phyloP scores from a whole-genome alignment of 768 basidiomycete species.

The Suillus brevipes region DNA sequence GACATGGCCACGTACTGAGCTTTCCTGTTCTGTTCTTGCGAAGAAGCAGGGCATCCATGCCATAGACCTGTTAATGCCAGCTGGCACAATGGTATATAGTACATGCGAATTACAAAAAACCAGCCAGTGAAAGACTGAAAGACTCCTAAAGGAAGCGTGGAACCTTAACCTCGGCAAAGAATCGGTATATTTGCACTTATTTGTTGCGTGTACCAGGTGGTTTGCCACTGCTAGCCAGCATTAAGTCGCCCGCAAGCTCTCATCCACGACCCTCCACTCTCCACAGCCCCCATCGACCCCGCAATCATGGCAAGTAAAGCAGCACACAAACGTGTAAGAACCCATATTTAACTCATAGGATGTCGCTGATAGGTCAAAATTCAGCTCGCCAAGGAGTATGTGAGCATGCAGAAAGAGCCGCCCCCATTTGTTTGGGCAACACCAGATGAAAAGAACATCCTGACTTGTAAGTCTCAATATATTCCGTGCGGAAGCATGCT shows the following conservation, averaged over 20 bases:
- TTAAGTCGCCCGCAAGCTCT: conserved; percentile 4
- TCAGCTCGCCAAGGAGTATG: conserved; percentile 85
- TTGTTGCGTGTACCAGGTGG: neutral
- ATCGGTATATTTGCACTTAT: neutral
- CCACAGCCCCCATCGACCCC: conserved; percentile 3
- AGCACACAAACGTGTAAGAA: conserved; percentile 75
- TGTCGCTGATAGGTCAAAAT: conserved; percentile 12
- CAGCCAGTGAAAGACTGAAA: neutral
- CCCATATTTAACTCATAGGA: conserved; percentile 16
- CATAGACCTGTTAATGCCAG: neutral
- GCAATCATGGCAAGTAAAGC: conserved; percentile 78
- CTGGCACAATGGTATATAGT: neutral
- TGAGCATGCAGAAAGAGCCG: conserved; percentile 88
- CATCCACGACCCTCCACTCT: conserved; percentile 17
- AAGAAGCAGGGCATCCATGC: neutral
- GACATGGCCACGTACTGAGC: neutral
- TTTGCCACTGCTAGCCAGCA: conserved; percentile 3
- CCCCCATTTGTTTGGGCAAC: conserved; percentile 96
- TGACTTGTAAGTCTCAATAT: conserved; percentile 70
- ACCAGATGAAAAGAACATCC: conserved; percentile 97
- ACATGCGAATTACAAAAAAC: neutral
- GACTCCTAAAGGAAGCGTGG: neutral
- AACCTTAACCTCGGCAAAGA: neutral
- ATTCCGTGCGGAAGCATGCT: conserved; percentile 8
- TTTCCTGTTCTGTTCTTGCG: neutral